These are phyloP conservation scores for Strigomonas oncopelti DNA, from an alignment of 208 protist species.

Conservation along the genomic window DNA sequence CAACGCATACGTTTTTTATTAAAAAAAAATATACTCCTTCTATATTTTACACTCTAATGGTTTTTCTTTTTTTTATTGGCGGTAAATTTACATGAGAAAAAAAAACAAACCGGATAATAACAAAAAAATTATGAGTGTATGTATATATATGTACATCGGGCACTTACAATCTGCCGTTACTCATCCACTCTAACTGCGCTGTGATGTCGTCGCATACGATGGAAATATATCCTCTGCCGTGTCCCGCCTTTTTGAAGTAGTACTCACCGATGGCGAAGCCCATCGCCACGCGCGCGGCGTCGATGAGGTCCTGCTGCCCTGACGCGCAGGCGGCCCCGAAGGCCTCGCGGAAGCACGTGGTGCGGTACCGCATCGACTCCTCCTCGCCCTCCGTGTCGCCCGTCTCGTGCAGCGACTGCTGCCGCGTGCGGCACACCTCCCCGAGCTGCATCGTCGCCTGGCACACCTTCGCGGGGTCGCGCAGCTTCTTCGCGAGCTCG, in stretches of 20 bases:
- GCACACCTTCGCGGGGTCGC: constrained; percentile 60
- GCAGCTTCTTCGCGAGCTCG: constrained; percentile 59
- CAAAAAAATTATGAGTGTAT: background rate
- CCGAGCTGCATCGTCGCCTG: constrained; percentile 80
- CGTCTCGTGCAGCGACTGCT: background rate
- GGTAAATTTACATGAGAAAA: background rate
- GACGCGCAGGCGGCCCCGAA: constrained; percentile 63
- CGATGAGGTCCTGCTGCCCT: constrained; percentile 60
- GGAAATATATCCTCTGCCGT: constrained; percentile 68
- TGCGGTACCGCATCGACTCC: constrained; percentile 35
- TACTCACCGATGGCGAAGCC: constrained; percentile 78
- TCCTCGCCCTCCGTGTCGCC: constrained; percentile 38
- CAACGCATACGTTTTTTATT: no score
- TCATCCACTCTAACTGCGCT: constrained; percentile 85
- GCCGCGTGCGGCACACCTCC: constrained; percentile 45
- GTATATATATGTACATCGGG: background rate
- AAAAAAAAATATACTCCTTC: no score
- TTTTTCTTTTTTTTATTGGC: constrained; percentile 14
- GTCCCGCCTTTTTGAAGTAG: constrained; percentile 67
- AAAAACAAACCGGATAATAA: background rate
- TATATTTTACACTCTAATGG: no score
- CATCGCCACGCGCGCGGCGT: constrained; percentile 75
- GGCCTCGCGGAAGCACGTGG: constrained; percentile 60
- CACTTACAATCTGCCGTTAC: constrained; percentile 60
- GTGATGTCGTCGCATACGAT: constrained; percentile 77